Base-by-base conservation (phyloP, 2,329 filamentous ascomycete genomes). In the Fusarium dlaminii region DNA sequence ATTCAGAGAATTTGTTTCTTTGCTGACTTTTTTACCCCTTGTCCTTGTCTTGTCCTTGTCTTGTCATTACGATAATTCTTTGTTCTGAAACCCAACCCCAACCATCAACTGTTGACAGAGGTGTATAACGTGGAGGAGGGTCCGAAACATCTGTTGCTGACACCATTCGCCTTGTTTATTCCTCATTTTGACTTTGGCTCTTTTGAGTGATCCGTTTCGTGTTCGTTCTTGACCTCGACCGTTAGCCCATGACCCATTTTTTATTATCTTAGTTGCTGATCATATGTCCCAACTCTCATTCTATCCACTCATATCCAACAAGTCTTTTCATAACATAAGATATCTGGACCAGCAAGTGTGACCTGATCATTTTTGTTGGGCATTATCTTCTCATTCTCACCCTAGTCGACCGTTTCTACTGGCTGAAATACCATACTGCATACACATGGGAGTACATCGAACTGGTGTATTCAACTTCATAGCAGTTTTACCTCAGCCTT, bases 141-240 rank as follows among this genome's bases (percentile, higher is more conserved):
- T 27, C 49, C n/a, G 30, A 55, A 58, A 61, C 73, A 52, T 59
- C 58, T 67, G 74, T 75, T 66, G 63, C 67, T 66, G 58, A 55
- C 65, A 71, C 73, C 73, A 76, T 76, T 49, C 52, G 32, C 45
- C 69, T 52, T 49, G 58, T 60, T 52, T 60, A 45, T 68, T 48
- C 24, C 29, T 59, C 29, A 37, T 66, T 43, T 61, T 56, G 40
- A 60, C 22, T 48, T 48, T 46, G 20, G 14, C n/a, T 15, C 40
- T 49, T 55, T 22, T 43, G 27, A 70, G 43, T 55, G 46, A 43
- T 48, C 46, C 24, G 39, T 69, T 64, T 69, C 57, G 43, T 68
- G 49, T 69, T 69, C 64, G 46, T 24, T 68, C 42, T 60, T 59
- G 29, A 52, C 55, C 48, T 56, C 27, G 43, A 61, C 22, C 18